Base-by-base conservation (phyloP, 371 early-diverging fungal genomes). In the Haplosporangium sp. region DNA sequence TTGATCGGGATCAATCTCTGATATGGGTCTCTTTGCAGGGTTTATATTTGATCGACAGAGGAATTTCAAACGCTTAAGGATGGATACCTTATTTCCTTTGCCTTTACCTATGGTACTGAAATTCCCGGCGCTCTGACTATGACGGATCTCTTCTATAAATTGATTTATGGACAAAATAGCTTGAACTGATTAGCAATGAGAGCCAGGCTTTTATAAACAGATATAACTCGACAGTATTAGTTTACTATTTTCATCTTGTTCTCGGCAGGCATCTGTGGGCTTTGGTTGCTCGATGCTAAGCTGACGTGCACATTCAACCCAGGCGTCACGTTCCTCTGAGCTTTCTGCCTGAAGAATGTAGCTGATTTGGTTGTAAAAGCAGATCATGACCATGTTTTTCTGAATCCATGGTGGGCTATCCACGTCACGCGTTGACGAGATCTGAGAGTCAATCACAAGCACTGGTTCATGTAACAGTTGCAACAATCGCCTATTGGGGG, bases 381-480 rank as follows among this genome's bases (percentile, higher is more conserved):
- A 74, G 20, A 79, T 64, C 71, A 79, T 79, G 34, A 74, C 81
- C 57, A 79, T 64, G 48, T 74, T 67, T 55, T 74, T 63, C 20
- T 74, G 70, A 17, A 64, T 50, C 13, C 65, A 34, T 34, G 64
- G 76, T 1, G 76, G 76, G 17, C 73, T 59, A n/a, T 62, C 53
- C 8, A 74, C 44, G 55, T 79, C 81, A 0, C 74, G 81, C 0
- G 81, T 74, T 1, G 74, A 79, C 2, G 81, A 71, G 53, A 79
- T 79, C 67, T 79, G 81, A 4, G 71, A 61, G 55, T 79, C 81
- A 1, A 64, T 71, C 27, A 79, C 71, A 0, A 61, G 40, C 5
- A 79, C 74, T 1, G 81, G 74, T 34, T 74, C 81, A 52, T 79
- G 81, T 10, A 71, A 20, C 20, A 79, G 57, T 35, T 39, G 73